Conservation (phyloP, 192 early-diverging fungal species). For the Rhizophagus clarus region DNA sequence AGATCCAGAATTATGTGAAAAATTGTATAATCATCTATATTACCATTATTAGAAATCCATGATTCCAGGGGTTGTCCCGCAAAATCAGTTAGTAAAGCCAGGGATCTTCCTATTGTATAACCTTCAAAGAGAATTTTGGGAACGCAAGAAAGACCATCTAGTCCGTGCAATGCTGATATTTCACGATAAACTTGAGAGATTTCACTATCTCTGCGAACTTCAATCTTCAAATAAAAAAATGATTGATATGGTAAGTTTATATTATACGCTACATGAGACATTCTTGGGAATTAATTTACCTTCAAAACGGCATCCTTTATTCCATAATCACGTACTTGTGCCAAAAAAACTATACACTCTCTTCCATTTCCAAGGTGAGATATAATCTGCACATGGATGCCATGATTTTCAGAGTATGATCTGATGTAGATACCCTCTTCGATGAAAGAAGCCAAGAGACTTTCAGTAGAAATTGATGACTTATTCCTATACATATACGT, state of each 20-base stretch:
- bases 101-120: background rate
- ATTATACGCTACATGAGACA: conserved; percentile 23
- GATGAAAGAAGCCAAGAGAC: conserved; percentile 28
- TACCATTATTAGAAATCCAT: conserved; percentile 26
- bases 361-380: conserved; percentile 21
- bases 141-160: conserved; percentile 12
- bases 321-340: conserved; percentile 29
- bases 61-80: conserved; percentile 14
- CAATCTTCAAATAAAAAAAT: conserved; percentile 27
- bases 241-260: conserved; percentile 25
- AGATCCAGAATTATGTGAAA: conserved; percentile 19
- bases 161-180: conserved; percentile 11
- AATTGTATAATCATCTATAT: conserved; percentile 30
- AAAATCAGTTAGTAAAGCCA: conserved; percentile 25
- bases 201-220: background rate
- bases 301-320: conserved; percentile 33
- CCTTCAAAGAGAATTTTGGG: conserved; percentile 21
- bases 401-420: conserved; percentile 26
- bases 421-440: conserved; percentile 12
- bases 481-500: conserved; percentile 30
- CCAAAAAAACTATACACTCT: conserved; percentile 31
- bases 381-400: conserved; percentile 25
- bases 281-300: conserved; percentile 28
- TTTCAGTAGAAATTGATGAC: conserved; percentile 20
- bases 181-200: conserved; percentile 16